Conservation (phyloP, 2,329 filamentous ascomycete species). For the Cytospora mali region DNA sequence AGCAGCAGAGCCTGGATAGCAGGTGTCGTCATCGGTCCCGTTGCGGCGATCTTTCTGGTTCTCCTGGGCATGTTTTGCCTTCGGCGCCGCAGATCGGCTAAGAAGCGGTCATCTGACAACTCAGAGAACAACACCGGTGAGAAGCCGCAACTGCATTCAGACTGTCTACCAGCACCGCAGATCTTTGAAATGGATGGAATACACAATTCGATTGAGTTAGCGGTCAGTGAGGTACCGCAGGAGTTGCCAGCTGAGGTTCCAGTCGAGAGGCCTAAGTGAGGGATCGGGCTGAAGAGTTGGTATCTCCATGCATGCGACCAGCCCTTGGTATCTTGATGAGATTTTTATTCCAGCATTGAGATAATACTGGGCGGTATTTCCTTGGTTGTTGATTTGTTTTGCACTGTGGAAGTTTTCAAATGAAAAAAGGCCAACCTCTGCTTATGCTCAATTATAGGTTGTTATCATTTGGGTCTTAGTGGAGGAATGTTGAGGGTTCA, state of each 20-base stretch:
- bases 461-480: too few species aligned
- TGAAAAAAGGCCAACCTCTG: too few species aligned
- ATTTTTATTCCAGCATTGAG: too few species aligned
- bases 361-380: too few species aligned
- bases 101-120: not conserved
- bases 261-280: not conserved
- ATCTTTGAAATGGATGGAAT: slow-evolving; percentile 7
- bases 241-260: not conserved
- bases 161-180: not conserved
- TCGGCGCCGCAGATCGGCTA: not conserved
- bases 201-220: not conserved
- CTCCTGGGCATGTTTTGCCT: not conserved
- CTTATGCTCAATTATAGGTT: too few species aligned
- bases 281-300: not conserved
- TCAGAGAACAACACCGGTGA: not conserved
- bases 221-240: slow-evolving; percentile 1
- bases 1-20: slow-evolving; percentile 21
- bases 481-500: too few species aligned
- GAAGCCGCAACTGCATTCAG: slow-evolving; percentile 8
- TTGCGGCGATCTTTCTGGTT: slow-evolving; percentile 2
- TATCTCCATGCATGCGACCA: not conserved
- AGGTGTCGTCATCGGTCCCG: slow-evolving; percentile 3
- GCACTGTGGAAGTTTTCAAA: too few species aligned
- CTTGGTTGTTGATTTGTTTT: too few species aligned
- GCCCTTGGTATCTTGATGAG: too few species aligned